Evolutionary conservation across 2,329 filamentous ascomycete species (phyloP).

Genomic region (Venturia asperata): DNA sequence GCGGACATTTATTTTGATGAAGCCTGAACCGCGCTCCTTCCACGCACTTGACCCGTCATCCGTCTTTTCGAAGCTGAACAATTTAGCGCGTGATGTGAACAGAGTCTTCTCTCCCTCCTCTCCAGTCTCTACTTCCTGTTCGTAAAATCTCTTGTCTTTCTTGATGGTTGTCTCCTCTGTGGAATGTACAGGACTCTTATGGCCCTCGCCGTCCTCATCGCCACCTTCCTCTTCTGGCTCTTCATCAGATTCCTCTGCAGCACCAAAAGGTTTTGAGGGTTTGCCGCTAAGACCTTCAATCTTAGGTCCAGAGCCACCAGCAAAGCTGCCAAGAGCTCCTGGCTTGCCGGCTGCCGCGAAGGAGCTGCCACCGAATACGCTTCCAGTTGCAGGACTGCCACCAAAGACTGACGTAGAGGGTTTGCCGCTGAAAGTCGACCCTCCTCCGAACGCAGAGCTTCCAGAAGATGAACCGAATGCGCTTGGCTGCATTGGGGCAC

Average conservation of each 20-base stretch:
- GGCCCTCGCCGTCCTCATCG: conserved; percentile 24
- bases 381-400: conserved; percentile 28
- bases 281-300: conserved; percentile 49
- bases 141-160: conserved; percentile 50
- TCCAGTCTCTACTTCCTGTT: conserved; percentile 73
- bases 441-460: conserved; percentile 29
- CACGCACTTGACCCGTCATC: conserved; percentile 40
- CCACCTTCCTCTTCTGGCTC: conserved; percentile 42
- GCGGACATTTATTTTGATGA: conserved; percentile 70
- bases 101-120: conserved; percentile 75
- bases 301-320: conserved; percentile 46
- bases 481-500: conserved; percentile 23
- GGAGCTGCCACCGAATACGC: conserved; percentile 27
- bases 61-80: conserved; percentile 63
- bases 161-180: conserved; percentile 48
- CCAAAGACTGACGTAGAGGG: conserved; percentile 40
- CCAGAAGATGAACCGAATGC: conserved; percentile 23
- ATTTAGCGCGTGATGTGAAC: conserved; percentile 70
- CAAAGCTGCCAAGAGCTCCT: conserved; percentile 59
- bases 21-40: conserved; percentile 83
- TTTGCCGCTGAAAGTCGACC: conserved; percentile 29
- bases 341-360: conserved; percentile 9
- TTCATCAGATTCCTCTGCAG: conserved; percentile 55
- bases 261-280: conserved; percentile 67
- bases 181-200: not conserved